phyloP scores from a whole-genome alignment of 2,329 filamentous ascomycete species.

The Dothistroma pini region DNA sequence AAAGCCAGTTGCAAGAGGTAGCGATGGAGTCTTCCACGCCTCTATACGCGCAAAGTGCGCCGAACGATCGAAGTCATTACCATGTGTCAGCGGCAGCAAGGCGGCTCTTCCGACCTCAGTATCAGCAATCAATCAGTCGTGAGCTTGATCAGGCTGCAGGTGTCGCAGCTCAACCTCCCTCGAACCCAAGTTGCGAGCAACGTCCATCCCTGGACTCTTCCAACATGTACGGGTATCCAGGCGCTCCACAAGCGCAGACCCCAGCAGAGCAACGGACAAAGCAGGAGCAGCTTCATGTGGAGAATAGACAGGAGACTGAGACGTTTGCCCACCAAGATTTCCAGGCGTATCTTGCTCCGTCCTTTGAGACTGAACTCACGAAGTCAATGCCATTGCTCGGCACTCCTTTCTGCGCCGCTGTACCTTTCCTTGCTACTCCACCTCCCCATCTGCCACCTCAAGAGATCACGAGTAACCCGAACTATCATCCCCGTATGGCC shows the following conservation, averaged over 20 bases:
- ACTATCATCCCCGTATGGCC: constrained; percentile 9
- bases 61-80: not conserved
- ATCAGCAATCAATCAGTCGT: not conserved
- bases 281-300: not conserved
- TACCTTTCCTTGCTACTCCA: not conserved
- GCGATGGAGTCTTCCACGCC: not conserved
- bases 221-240: constrained; percentile 6
- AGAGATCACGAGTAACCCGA: constrained; percentile 13
- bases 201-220: constrained; percentile 1
- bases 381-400: not conserved
- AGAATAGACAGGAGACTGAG: not conserved
- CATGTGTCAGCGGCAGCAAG: not conserved
- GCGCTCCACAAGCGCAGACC: not conserved
- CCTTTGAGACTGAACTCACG: not conserved
- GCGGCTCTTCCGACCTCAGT: not conserved
- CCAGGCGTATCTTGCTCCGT: not conserved
- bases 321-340: not conserved
- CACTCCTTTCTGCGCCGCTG: not conserved
- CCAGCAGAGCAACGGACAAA: not conserved
- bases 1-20: not conserved
- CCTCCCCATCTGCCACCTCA: constrained; percentile 7
- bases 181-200: not conserved
- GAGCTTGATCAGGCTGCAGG: not conserved
- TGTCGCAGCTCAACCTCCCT: not conserved
- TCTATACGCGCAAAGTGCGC: constrained; percentile 1